phyloP scores from a whole-genome alignment of 257 asterid genomes.

The Jaltomata sinuosa region DNA sequence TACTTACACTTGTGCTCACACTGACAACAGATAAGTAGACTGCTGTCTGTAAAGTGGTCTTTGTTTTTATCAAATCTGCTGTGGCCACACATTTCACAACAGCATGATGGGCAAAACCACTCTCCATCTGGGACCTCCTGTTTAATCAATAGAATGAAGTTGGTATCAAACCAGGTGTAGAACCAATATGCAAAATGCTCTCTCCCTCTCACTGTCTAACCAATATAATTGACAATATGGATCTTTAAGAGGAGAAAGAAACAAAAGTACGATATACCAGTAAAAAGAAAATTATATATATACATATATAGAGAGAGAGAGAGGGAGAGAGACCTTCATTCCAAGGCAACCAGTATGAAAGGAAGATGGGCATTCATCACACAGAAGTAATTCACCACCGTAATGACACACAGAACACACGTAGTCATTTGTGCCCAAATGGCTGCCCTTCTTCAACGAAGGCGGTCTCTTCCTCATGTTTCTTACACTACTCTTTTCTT shows the following conservation, averaged over 20 bases:
- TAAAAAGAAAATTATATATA: neutral
- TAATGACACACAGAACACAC: constrained; percentile 66
- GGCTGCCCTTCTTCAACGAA: constrained; percentile 15
- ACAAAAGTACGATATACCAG: neutral
- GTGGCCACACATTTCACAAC: constrained; percentile 56
- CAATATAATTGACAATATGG: neutral
- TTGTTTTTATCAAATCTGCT: constrained; percentile 14
- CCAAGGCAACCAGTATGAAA: constrained; percentile 66
- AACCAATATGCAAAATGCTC: constrained; percentile 1
- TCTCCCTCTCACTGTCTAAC: neutral
- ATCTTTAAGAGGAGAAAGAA: neutral
- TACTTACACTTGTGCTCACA: constrained; percentile 68
- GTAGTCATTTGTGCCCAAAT: constrained; percentile 31
- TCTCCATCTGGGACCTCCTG: constrained; percentile 75
- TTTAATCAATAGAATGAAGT: constrained; percentile 1
- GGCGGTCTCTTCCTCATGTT: constrained; percentile 14
- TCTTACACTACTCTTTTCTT: constrained; percentile 4
- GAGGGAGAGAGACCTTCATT: constrained; percentile 31
- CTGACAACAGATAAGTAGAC: constrained; percentile 39
- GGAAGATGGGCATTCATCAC: constrained; percentile 75
- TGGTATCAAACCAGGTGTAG: constrained; percentile 2
- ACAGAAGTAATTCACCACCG: constrained; percentile 69
- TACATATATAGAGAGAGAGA: neutral
- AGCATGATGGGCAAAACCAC: constrained; percentile 84
- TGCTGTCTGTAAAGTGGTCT: constrained; percentile 18